Percentiles rank a stretch among this genome's conserved stretches.
phyloP scores from a whole-genome alignment of 495 filamentous ascomycete species.

The Alectoria sarmentosa region DNA sequence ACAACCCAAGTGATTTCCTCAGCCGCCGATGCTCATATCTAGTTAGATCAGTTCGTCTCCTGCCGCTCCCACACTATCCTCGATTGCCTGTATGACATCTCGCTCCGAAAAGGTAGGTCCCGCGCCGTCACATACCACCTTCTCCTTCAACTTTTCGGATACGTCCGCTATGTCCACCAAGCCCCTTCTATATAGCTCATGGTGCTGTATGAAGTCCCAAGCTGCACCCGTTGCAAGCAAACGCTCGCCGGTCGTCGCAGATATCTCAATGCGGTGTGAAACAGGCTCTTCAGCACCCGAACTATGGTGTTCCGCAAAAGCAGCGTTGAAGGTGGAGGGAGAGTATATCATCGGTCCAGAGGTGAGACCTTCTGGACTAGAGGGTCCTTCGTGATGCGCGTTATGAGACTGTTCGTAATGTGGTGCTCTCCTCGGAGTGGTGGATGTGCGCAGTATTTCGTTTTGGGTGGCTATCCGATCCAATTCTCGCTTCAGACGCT shows the following conservation, averaged over 20 bases:
- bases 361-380: constrained; percentile 28
- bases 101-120: constrained; percentile 85
- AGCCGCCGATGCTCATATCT: background rate
- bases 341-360: constrained; percentile 67
- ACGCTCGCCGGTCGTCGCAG: constrained; percentile 58
- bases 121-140: constrained; percentile 82
- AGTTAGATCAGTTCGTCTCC: constrained; percentile 66
- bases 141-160: constrained; percentile 61
- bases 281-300: constrained; percentile 29
- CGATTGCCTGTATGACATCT: constrained; percentile 65
- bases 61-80: constrained; percentile 63
- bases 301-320: constrained; percentile 35
- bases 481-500: constrained; percentile 73
- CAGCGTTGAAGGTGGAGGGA: constrained; percentile 61
- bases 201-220: constrained; percentile 85
- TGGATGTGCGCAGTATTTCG: constrained; percentile 82
- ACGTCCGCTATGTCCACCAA: constrained; percentile 80
- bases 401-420: constrained; percentile 23
- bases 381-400: constrained; percentile 6
- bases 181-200: constrained; percentile 71
- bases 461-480: constrained; percentile 81
- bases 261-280: constrained; percentile 63
- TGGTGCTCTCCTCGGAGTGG: constrained; percentile 26
- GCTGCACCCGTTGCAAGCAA: constrained; percentile 73
- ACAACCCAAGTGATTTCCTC: constrained; percentile 12